Percentiles rank a stretch among this genome's conserved stretches.
Evolutionary conservation across 768 basidiomycete genomes (phyloP).

Genomic region (Tylopilus sp.): DNA sequence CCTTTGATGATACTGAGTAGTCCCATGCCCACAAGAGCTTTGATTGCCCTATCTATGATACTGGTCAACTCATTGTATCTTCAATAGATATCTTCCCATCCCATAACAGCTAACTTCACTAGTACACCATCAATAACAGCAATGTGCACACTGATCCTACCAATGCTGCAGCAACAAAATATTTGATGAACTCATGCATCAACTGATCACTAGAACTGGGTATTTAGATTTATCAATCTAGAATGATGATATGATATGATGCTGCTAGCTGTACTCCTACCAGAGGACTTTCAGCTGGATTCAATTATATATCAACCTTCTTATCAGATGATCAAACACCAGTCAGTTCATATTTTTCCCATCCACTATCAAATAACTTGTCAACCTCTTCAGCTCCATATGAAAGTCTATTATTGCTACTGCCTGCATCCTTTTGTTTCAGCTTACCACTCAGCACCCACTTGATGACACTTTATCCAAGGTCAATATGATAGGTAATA

Average conservation of each 20-base stretch:
- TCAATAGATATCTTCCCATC: too few relatives aligned
- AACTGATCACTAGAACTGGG: slow-evolving; percentile 88
- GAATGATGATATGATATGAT: slow-evolving; percentile 38
- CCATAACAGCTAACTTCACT: too few relatives aligned
- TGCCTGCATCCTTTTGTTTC: slow-evolving; percentile 12
- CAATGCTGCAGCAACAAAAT: too few relatives aligned
- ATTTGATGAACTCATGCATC: slow-evolving; percentile 79
- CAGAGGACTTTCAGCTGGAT: slow-evolving; percentile 21
- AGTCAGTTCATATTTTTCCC: slow-evolving; percentile 55
- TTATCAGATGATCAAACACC: slow-evolving; percentile 7
- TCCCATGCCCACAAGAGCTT: too few relatives aligned
- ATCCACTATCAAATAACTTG: slow-evolving; percentile 30
- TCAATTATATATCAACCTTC: slow-evolving; percentile 8
- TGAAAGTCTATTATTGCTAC: slow-evolving; percentile 12
- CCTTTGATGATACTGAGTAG: too few relatives aligned
- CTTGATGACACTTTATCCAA: slow-evolving; percentile 15
- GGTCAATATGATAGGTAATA: slow-evolving; percentile 51
- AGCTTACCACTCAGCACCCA: slow-evolving; percentile 12
- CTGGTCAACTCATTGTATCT: too few relatives aligned
- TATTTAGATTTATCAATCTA: slow-evolving; percentile 47
- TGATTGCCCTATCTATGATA: too few relatives aligned
- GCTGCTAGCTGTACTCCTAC: slow-evolving; percentile 31
- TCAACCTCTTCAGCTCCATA: slow-evolving; percentile 25
- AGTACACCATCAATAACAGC: too few relatives aligned
- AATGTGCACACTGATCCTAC: too few relatives aligned